phyloP scores from a whole-genome alignment of 192 early-diverging fungal genomes.

The Backusella westeae region DNA sequence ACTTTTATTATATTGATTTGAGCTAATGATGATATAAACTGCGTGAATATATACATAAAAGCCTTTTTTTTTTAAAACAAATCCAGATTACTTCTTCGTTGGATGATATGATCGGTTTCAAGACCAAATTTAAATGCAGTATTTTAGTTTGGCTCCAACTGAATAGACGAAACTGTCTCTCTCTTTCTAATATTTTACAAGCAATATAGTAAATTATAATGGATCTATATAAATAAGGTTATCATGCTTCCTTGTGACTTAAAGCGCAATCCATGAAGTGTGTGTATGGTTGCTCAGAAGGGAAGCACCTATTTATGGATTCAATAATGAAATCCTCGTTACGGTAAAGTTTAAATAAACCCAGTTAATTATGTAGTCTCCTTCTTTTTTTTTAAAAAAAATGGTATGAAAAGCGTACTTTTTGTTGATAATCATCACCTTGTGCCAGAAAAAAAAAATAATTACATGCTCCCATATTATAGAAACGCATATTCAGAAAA shows the following conservation, averaged over 20 bases:
- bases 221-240: neutral
- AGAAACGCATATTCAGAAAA: neutral
- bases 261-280: neutral
- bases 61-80: neutral
- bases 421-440: neutral
- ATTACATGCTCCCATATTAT: neutral
- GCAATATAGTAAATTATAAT: neutral
- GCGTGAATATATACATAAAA: neutral
- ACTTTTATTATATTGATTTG: neutral
- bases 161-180: neutral
- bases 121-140: neutral
- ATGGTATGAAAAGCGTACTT: too few species aligned
- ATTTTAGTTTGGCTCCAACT: neutral
- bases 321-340: neutral
- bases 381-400: neutral
- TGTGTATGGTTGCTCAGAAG: neutral
- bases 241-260: neutral
- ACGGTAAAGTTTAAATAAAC: too few species aligned
- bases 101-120: neutral
- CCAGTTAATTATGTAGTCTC: too few species aligned
- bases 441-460: neutral
- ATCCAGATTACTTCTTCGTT: neutral
- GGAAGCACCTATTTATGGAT: neutral
- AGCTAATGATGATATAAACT: neutral
- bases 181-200: neutral